Conservation (phyloP, 208 protist species). For the Crithidia fasciculata region DNA sequence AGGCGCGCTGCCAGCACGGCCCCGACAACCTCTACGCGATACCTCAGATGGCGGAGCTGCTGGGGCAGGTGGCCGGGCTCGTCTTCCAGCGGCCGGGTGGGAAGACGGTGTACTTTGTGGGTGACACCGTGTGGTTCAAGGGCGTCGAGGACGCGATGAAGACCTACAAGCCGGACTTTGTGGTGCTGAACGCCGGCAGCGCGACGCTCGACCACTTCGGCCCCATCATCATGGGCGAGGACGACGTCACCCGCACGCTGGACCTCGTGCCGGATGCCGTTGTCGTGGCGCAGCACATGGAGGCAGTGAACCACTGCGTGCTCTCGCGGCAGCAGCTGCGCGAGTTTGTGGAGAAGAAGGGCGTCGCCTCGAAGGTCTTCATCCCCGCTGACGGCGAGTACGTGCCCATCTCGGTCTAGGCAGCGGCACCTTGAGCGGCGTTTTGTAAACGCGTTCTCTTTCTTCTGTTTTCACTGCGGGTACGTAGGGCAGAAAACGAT, state of each 20-base stretch:
- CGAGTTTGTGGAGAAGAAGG: slow-evolving; percentile 16
- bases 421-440: no score
- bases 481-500: no score
- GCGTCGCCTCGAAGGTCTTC: slow-evolving; percentile 16
- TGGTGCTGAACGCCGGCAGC: slow-evolving; percentile 27
- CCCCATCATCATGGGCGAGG: slow-evolving; percentile 21
- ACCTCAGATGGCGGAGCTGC: slow-evolving; percentile 5
- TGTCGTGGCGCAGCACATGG: slow-evolving; percentile 22
- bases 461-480: no score
- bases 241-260: slow-evolving; percentile 14
- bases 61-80: slow-evolving; percentile 17
- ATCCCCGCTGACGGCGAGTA: slow-evolving; percentile 31
- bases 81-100: slow-evolving; percentile 17
- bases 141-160: slow-evolving; percentile 17
- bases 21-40: slow-evolving; percentile 15
- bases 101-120: slow-evolving; percentile 22
- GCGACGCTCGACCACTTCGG: slow-evolving; percentile 21
- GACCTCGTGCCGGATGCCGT: slow-evolving; percentile 18
- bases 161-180: slow-evolving; percentile 24
- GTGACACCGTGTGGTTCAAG: slow-evolving; percentile 22
- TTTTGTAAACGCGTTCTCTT: no score
- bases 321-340: slow-evolving; percentile 24
- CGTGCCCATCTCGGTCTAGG: slow-evolving; percentile 1
- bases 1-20: slow-evolving; percentile 25
- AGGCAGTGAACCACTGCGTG: slow-evolving; percentile 30